Evolutionary conservation across 2,329 filamentous ascomycete genomes (phyloP), one percentile per base, ranked within the genome.

Genomic region (Furcasterigmium furcatum): DNA sequence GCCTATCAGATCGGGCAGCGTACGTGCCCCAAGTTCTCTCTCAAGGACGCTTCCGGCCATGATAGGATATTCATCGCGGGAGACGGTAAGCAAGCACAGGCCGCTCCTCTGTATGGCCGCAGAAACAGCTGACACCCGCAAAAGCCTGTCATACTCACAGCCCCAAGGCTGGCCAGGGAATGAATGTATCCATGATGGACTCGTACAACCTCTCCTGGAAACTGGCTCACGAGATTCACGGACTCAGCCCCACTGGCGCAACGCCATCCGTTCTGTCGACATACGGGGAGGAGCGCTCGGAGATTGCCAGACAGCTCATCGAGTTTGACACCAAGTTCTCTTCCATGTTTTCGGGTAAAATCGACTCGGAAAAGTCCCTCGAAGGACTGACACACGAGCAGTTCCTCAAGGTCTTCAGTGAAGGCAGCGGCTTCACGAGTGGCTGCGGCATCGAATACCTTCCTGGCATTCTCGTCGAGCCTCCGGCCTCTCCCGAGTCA

Each of bases 131-230:
- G n/a, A n/a, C n/a, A n/a, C n/a, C n/a, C n/a, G n/a, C n/a, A n/a
- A n/a, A n/a, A n/a, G n/a, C n/a, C 76, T 4, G 71, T 75, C 66
- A 68, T 52, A 67, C 64, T 1, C 61, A 68, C 46, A 50, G 47
- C 1, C 82, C 82, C 18, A 86, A 86, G 56, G 82, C 80, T 1
- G 82, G 82, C 2, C 83, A 87, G 56, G 84, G 85, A 12, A 87
- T 88, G 83, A 88, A 88, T 53, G 78, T 86, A 2, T 79, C 73
- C 22, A 85, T 88, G 79, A 83, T 86, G 54, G 85, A 88, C 58
- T 63, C 70, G 0, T 79, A 71, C 57, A 81, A 80, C 43, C 70
- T 81, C 0, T 76, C 74, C 0, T 82, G 77, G 77, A 81, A 82
- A 57, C 55, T 82, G 2, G 75, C 70, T 0, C 57, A 65, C 1